Evolutionary conservation across 768 basidiomycete species (phyloP).

Genomic region (Podaxis rugospora): DNA sequence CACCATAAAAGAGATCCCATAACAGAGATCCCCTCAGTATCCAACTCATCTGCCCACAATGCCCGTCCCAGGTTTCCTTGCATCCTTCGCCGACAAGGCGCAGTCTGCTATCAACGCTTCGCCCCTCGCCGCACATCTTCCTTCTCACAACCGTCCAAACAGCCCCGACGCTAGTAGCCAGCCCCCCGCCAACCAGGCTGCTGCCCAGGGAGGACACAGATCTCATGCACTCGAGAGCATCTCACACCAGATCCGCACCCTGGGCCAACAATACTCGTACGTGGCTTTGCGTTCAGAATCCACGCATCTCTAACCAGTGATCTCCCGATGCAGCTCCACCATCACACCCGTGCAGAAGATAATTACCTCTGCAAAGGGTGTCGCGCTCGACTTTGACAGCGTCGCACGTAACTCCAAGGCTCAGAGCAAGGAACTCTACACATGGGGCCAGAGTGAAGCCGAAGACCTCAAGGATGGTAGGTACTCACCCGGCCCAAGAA

Average conservation of each 20-base stretch:
- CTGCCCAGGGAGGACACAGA: constrained; percentile 39
- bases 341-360: constrained; percentile 69
- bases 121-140: constrained; percentile 53
- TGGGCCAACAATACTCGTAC: constrained; percentile 74
- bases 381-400: constrained; percentile 70
- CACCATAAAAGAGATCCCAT: constrained; percentile 9
- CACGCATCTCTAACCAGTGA: constrained; percentile 10
- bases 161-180: constrained; percentile 34
- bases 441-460: constrained; percentile 72
- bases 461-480: constrained; percentile 75
- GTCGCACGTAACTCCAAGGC: constrained; percentile 61
- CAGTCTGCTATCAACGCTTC: constrained; percentile 65
- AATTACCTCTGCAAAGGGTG: constrained; percentile 73
- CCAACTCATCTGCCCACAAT: constrained; percentile 28
- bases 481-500: constrained; percentile 12
- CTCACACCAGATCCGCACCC: constrained; percentile 66
- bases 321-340: constrained; percentile 38
- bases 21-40: constrained; percentile 9
- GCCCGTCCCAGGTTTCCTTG: constrained; percentile 60
- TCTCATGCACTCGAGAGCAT: constrained; percentile 56
- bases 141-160: constrained; percentile 26
- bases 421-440: constrained; percentile 81
- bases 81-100: constrained; percentile 72
- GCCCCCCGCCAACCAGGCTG: constrained; percentile 39
- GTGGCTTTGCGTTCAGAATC: constrained; percentile 18